phyloP scores from a whole-genome alignment of 2,329 filamentous ascomycete genomes.

The Neofusicoccum sp. region DNA sequence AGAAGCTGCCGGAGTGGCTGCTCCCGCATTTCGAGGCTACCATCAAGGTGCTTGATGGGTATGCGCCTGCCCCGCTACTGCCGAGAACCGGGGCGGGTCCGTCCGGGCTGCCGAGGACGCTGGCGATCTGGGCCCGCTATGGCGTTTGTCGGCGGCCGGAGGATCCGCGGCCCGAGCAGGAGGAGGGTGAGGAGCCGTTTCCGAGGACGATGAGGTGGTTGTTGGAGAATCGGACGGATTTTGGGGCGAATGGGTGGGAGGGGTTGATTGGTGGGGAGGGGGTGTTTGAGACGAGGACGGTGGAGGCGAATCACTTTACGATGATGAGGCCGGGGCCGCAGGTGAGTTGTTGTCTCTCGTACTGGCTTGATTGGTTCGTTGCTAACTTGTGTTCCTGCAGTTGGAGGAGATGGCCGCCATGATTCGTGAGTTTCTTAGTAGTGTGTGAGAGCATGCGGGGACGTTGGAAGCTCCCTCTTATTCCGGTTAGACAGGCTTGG shows the following conservation, averaged over 20 bases:
- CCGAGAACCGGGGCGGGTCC: too few species aligned
- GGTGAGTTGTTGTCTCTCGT: too few species aligned
- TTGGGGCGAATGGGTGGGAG: conserved; percentile 50
- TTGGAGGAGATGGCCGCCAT: too few species aligned
- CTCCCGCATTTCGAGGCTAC: conserved; percentile 52
- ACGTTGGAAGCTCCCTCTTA: too few species aligned
- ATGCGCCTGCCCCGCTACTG: conserved; percentile 32
- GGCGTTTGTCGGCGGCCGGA: conserved; percentile 40
- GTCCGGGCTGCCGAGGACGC: conserved; percentile 43
- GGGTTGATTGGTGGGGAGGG: conserved; percentile 37
- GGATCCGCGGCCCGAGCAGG: conserved; percentile 36
- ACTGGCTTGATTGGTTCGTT: too few species aligned
- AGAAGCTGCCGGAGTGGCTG: conserved; percentile 46
- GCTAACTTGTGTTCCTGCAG: too few species aligned
- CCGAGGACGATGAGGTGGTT: conserved; percentile 51
- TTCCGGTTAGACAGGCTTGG: too few species aligned
- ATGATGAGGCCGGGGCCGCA: conserved; percentile 35
- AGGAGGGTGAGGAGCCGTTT: conserved; percentile 42
- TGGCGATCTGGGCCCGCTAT: conserved; percentile 49
- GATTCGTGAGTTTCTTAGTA: too few species aligned
- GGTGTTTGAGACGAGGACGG: conserved; percentile 35
- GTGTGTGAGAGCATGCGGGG: too few species aligned
- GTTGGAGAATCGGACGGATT: conserved; percentile 47
- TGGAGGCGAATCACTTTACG: conserved; percentile 40
- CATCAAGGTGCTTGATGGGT: conserved; percentile 48